These are phyloP conservation scores for Quercus aquifolioides DNA, from an alignment of 306 rosid species.

Conservation along the genomic window DNA sequence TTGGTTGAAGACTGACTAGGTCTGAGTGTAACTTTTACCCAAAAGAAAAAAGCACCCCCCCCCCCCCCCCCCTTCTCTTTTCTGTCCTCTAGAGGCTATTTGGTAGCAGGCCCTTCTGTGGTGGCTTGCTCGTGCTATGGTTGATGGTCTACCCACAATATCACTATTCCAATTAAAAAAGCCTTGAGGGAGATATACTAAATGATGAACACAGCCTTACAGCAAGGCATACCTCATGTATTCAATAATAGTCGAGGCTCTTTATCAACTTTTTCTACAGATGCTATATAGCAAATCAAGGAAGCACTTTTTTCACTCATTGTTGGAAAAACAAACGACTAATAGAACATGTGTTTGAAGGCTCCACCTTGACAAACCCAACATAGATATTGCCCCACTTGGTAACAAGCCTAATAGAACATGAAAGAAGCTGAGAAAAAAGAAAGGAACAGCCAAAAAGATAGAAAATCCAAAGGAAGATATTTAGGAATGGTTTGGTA, in stretches of 20 bases:
- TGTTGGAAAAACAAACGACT: neutral
- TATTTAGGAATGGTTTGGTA: neutral
- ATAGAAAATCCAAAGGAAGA: neutral
- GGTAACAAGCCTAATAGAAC: too few relatives aligned
- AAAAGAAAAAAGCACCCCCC: too few relatives aligned
- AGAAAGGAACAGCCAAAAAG: neutral
- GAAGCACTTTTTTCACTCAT: neutral
- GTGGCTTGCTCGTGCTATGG: neutral
- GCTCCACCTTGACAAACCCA: too few relatives aligned
- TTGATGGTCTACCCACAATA: neutral
- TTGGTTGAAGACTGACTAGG: too few relatives aligned
- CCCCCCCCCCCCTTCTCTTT: too few relatives aligned
- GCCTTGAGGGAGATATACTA: neutral
- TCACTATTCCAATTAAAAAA: neutral
- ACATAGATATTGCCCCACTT: too few relatives aligned
- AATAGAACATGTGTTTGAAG: too few relatives aligned
- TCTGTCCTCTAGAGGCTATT: neutral
- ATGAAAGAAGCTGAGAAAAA: too few relatives aligned
- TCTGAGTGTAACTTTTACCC: too few relatives aligned
- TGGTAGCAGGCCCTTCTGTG: neutral
- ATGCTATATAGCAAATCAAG: neutral
- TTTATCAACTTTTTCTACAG: neutral
- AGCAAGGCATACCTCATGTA: neutral
- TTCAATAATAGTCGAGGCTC: neutral
- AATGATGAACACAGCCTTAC: neutral